phyloP scores from a whole-genome alignment of 176 grass and related monocot genomes.

The Musa schizocarpa region DNA sequence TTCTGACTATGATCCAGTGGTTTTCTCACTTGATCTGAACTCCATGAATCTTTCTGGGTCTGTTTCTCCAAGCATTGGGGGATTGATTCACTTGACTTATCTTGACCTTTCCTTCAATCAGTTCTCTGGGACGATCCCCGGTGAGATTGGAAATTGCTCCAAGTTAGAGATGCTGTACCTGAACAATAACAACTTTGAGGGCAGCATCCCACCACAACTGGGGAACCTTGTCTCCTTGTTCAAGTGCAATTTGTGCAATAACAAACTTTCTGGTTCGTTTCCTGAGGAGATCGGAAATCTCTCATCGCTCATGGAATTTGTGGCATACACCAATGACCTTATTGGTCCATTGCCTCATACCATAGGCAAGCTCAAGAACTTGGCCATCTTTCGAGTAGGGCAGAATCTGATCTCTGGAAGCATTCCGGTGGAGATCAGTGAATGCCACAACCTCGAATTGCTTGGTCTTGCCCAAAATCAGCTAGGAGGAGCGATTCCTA shows the following conservation, averaged over 20 bases:
- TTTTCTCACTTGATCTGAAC: constrained; percentile 59
- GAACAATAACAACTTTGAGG: constrained; percentile 65
- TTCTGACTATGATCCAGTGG: not conserved
- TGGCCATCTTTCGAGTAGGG: constrained; percentile 62
- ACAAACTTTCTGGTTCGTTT: constrained; percentile 57
- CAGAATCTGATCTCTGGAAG: constrained; percentile 83
- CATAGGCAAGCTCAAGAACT: constrained; percentile 67
- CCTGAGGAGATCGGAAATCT: constrained; percentile 79
- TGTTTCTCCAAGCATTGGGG: constrained; percentile 50
- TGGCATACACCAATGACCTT: constrained; percentile 84
- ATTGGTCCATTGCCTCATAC: constrained; percentile 56
- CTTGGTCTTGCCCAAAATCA: constrained; percentile 96
- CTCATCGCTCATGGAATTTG: constrained; percentile 55
- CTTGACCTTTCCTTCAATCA: constrained; percentile 79
- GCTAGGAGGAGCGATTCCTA: constrained; percentile 52
- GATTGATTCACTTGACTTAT: constrained; percentile 33
- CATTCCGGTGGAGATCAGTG: constrained; percentile 72
- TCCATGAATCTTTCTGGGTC: constrained; percentile 72
- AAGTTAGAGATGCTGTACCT: constrained; percentile 48
- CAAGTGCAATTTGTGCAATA: constrained; percentile 81
- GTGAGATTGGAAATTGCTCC: constrained; percentile 50
- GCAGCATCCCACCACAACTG: constrained; percentile 45
- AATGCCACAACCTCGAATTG: constrained; percentile 48
- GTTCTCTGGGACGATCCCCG: constrained; percentile 58
- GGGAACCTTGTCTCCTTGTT: constrained; percentile 49